Base-by-base conservation (phyloP, 176 grass and related monocot species). In the Triticum urartu region DNA sequence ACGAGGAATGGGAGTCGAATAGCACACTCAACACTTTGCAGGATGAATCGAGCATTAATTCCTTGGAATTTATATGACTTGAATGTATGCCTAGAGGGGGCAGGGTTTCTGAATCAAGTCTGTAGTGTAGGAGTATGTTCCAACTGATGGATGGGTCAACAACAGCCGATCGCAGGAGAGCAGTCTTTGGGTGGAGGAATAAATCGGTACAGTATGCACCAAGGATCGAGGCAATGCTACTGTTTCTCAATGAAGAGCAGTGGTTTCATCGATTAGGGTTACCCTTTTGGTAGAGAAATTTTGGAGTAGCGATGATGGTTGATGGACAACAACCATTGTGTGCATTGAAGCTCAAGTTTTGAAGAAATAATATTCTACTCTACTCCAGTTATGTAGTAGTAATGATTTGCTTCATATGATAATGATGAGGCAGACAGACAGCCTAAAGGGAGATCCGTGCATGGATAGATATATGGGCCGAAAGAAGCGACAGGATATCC, bases 401-500 rank as follows among this genome's bases (percentile, higher is more conserved):
- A 30, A 33, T 48, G 21, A 84, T 48, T 84, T 76, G 40, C 20
- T 65, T 77, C 60, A 47, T 4, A 24, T 4, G n/a, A 72, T 26
- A 48, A 48, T 28, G 13, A 33, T 42, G 5, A 17, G 7, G 6
- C 24, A 42, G 65, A 79, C 52, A 72, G 70, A 34, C 24, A 77
- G 72, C 59, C n/a, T 67, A 59, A 75, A 75, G 50, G 6, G 50
- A 14, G 38, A 62, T 26, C 39, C 11, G 22, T 25, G 5, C 65
- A 63, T 18, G 8, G 11, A 17, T 14, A 11, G 68, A 42, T 11
- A 6, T 10, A 85, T 38, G 20, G 26, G 10, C n/a, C 38, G 25
- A 72, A 60, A 86, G 36, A 72, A 63, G 25, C 13, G 66, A 72
- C 76, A 71, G 21, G 70, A 45, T 20, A 75, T 75, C 72, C 72